Evolutionary conservation across 2,329 filamentous ascomycete genomes (phyloP).

Genomic region (Pestalotiopsis sp.): DNA sequence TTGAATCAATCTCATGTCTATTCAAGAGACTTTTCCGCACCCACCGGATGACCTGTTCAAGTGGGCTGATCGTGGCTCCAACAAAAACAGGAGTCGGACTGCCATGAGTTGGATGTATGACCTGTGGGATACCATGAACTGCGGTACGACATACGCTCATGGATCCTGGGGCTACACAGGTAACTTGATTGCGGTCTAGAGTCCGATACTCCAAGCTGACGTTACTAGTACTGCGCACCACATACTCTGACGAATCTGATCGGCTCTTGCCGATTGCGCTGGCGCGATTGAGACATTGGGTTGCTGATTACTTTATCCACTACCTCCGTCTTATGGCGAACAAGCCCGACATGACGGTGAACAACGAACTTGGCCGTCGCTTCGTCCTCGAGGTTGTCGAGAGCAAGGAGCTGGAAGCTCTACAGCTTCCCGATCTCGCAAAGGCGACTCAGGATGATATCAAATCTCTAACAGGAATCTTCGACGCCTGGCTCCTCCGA

Average conservation of each 20-base stretch:
- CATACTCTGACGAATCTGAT: neutral
- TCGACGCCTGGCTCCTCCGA: neutral
- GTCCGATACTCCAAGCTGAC: neutral
- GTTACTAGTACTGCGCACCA: neutral
- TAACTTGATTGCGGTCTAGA: neutral
- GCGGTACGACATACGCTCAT: neutral
- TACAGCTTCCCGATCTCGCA: neutral
- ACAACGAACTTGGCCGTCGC: neutral
- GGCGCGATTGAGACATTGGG: neutral
- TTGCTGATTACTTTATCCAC: neutral
- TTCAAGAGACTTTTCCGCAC: neutral
- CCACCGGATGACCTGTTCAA: neutral
- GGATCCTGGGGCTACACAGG: slow-evolving; percentile 4
- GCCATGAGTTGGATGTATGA: slow-evolving; percentile 1
- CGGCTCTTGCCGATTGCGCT: neutral
- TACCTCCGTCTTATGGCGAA: neutral
- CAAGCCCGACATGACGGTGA: neutral
- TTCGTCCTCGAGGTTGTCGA: neutral
- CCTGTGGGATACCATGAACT: neutral
- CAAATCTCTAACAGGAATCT: neutral
- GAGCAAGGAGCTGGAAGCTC: slow-evolving; percentile 4
- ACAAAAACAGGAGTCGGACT: neutral
- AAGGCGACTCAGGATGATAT: neutral
- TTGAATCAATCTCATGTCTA: neutral
- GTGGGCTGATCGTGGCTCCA: neutral